Conservation (phyloP, 1,284 basidiomycete genomes). For the Rhodofomes roseus region DNA sequence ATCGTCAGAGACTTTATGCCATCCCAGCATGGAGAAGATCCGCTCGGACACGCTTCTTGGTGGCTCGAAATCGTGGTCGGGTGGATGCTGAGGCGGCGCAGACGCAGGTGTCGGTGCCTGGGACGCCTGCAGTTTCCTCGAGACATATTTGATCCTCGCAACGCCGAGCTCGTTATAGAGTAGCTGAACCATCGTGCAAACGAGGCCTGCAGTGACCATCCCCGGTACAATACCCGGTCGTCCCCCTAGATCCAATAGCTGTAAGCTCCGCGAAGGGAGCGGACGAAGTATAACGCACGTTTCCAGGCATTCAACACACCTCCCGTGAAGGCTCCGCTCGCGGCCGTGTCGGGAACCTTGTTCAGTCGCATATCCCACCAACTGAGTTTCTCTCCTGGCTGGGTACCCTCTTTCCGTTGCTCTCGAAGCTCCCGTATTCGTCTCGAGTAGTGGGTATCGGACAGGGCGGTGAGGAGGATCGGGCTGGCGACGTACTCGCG, state of each 20-base stretch:
- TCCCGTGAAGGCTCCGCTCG: conserved; percentile 64
- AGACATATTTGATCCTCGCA: conserved; percentile 51
- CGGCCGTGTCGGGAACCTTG: conserved; percentile 55
- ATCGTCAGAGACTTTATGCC: conserved; percentile 56
- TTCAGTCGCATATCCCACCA: conserved; percentile 53
- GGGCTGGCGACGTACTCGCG: conserved; percentile 67
- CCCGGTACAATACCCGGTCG: conserved; percentile 44
- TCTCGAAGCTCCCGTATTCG: conserved; percentile 35
- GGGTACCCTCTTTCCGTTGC: conserved; percentile 14
- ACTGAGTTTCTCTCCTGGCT: conserved; percentile 19
- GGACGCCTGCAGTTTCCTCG: conserved; percentile 24
- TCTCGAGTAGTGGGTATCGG: conserved; percentile 30
- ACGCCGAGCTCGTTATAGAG: conserved; percentile 63
- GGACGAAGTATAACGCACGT: conserved; percentile 30
- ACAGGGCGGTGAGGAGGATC: conserved; percentile 36
- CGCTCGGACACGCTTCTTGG: conserved; percentile 25
- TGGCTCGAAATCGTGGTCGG: conserved; percentile 9
- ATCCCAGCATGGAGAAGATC: conserved; percentile 43
- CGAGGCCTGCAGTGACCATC: conserved; percentile 46
- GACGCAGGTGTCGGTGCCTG: conserved; percentile 2
- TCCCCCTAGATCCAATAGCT: conserved; percentile 33
- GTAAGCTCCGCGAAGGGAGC: neutral
- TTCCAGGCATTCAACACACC: conserved; percentile 44
- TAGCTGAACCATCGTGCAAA: conserved; percentile 58
- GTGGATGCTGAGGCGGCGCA: neutral